phyloP scores from a whole-genome alignment of 164 flowering plant genomes.

The grape (Vitis vinifera) region DNA sequence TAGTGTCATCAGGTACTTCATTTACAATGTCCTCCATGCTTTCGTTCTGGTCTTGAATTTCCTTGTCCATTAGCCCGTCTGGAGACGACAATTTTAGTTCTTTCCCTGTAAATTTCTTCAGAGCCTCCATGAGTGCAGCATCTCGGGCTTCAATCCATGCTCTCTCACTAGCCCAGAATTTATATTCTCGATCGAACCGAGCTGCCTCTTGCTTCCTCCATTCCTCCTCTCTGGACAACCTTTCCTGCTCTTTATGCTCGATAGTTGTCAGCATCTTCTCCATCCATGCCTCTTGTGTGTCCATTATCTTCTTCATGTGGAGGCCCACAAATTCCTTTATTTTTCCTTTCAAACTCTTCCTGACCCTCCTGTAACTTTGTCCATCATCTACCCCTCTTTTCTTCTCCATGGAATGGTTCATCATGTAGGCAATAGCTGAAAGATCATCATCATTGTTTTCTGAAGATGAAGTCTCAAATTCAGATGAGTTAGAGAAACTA shows the following conservation, averaged over 20 bases:
- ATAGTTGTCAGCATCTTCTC: conserved; percentile 66
- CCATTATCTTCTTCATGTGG: conserved; percentile 70
- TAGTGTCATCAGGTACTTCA: conserved; percentile 8
- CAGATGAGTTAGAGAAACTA: conserved; percentile 61
- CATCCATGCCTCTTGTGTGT: conserved; percentile 73
- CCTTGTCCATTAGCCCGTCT: conserved; percentile 17
- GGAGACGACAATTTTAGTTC: conserved; percentile 18
- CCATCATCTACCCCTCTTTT: conserved; percentile 2
- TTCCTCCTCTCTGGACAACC: conserved; percentile 58
- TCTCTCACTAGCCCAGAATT: conserved; percentile 64
- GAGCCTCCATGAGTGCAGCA: conserved; percentile 55
- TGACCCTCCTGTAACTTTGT: conserved; percentile 13
- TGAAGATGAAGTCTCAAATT: conserved; percentile 55
- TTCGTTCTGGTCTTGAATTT: conserved; percentile 10
- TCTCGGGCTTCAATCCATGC: conserved; percentile 77
- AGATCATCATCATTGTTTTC: conserved; percentile 31
- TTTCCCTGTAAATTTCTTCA: conserved; percentile 42
- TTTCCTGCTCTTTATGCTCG: conserved; percentile 61
- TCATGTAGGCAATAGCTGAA: conserved; percentile 18
- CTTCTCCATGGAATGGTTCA: conserved; percentile 19
- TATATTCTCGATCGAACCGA: conserved; percentile 47
- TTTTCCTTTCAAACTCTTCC: conserved; percentile 60
- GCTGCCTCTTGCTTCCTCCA: conserved; percentile 73
- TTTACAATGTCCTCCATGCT: conserved; percentile 17
- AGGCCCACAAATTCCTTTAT: conserved; percentile 56